These are phyloP conservation scores for Fusarium lateritium DNA, from an alignment of 2,329 filamentous ascomycete genomes.

Conservation along the genomic window DNA sequence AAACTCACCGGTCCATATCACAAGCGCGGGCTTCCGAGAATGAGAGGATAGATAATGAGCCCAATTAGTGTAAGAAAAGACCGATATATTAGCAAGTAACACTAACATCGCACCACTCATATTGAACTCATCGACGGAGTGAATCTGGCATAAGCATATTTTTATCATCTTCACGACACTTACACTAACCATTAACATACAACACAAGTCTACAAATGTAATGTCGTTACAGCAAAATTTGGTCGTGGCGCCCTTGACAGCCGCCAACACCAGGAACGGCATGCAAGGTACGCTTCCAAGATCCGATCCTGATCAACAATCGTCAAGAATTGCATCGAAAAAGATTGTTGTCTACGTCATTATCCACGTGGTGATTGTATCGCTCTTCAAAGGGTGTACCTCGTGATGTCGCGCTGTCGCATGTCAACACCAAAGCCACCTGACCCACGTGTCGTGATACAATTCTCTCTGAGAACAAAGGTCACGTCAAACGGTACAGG, in stretches of 20 bases:
- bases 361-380: slow-evolving; percentile 40
- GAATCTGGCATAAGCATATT: background rate
- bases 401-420: slow-evolving; percentile 43
- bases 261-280: slow-evolving; percentile 33
- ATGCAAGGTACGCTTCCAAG: slow-evolving; percentile 38
- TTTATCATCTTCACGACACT: background rate
- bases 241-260: slow-evolving; percentile 33
- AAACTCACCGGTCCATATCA: no score
- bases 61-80: background rate
- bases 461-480: slow-evolving; percentile 22
- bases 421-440: slow-evolving; percentile 47
- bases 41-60: background rate
- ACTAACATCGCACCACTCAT: background rate
- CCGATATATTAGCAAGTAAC: background rate
- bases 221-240: slow-evolving; percentile 32
- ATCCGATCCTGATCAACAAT: slow-evolving; percentile 20
- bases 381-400: slow-evolving; percentile 21
- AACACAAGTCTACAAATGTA: background rate
- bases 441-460: slow-evolving; percentile 50
- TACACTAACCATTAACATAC: background rate
- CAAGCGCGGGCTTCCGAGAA: no score
- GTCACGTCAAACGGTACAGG: slow-evolving; percentile 43
- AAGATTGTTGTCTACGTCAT: slow-evolving; percentile 31
- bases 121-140: background rate
- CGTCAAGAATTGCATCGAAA: slow-evolving; percentile 27